Evolutionary conservation across 2,329 filamentous ascomycete species (phyloP).

Genomic region (Arthrobotrys musiformis): DNA sequence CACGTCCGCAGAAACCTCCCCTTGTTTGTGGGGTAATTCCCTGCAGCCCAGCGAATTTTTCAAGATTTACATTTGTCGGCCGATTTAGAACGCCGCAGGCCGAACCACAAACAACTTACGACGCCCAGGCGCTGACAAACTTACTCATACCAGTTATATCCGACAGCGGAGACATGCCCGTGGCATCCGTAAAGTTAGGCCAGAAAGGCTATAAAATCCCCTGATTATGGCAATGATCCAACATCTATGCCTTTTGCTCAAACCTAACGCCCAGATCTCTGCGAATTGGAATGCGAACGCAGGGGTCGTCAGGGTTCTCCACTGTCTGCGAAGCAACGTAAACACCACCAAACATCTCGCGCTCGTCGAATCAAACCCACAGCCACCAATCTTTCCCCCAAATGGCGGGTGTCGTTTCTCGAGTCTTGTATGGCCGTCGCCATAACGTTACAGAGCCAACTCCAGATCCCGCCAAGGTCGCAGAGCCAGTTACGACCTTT

Average conservation of each 20-base stretch:
- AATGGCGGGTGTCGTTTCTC: conserved; percentile 32
- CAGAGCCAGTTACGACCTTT: conserved; percentile 34
- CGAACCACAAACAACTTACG: conserved; percentile 10
- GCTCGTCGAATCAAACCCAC: background rate
- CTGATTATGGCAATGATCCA: conserved; percentile 20
- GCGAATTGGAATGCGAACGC: too few species aligned
- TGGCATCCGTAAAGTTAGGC: conserved; percentile 23
- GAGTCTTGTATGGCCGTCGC: conserved; percentile 37
- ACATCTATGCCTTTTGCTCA: background rate
- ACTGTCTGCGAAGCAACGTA: background rate
- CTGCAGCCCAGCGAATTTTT: conserved; percentile 21
- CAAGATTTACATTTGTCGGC: conserved; percentile 25
- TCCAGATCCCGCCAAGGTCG: conserved; percentile 32
- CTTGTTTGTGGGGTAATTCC: conserved; percentile 5
- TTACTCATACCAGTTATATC: background rate
- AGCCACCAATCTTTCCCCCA: background rate
- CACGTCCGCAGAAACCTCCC: background rate
- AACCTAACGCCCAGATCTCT: too few species aligned
- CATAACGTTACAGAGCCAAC: conserved; percentile 23
- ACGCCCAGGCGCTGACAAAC: conserved; percentile 36
- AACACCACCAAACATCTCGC: background rate
- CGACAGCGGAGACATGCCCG: conserved; percentile 6
- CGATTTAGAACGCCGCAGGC: conserved; percentile 27
- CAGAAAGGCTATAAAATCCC: conserved; percentile 23
- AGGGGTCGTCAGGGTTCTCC: too few species aligned